phyloP scores from a whole-genome alignment of 208 protist species.

The Trypanosoma mega region DNA sequence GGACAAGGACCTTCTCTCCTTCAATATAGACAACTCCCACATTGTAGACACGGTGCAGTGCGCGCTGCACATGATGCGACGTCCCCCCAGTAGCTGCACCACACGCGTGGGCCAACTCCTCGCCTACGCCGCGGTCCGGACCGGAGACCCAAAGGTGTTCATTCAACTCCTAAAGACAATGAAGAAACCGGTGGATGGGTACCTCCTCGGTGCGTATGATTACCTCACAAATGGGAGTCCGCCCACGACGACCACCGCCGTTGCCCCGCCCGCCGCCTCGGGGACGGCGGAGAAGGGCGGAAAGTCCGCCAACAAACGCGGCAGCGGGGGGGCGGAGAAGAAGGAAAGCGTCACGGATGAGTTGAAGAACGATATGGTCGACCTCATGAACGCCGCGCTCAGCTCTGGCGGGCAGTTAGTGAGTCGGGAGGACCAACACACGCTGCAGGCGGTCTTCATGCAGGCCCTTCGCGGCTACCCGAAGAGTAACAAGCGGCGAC shows the following conservation, averaged over 20 bases:
- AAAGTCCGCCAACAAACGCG: slow-evolving; percentile 26
- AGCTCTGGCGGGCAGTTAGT: slow-evolving; percentile 87
- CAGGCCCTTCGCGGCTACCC: slow-evolving; percentile 66
- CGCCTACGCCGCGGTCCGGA: slow-evolving; percentile 74
- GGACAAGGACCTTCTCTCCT: slow-evolving; percentile 67
- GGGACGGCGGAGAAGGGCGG: slow-evolving; percentile 33
- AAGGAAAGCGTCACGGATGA: slow-evolving; percentile 75
- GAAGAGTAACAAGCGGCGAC: slow-evolving; percentile 75
- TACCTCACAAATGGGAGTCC: slow-evolving; percentile 69
- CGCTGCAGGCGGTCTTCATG: slow-evolving; percentile 77
- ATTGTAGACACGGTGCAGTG: slow-evolving; percentile 89
- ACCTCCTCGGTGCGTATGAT: slow-evolving; percentile 78
- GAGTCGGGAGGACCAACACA: slow-evolving; percentile 84
- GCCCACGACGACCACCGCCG: slow-evolving; percentile 19
- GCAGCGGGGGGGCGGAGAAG: slow-evolving; percentile 16
- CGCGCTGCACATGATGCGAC: slow-evolving; percentile 84
- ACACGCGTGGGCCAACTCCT: slow-evolving; percentile 75
- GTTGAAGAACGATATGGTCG: slow-evolving; percentile 76
- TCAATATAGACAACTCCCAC: slow-evolving; percentile 74
- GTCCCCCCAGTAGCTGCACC: slow-evolving; percentile 62
- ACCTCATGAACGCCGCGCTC: slow-evolving; percentile 87
- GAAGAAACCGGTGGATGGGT: slow-evolving; percentile 86
- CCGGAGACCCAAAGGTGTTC: slow-evolving; percentile 75
- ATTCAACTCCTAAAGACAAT: slow-evolving; percentile 90
- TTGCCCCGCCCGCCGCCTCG: background rate